A percentile compares a stretch with the other conserved stretches of the same genome.
These are phyloP conservation scores for Trifolium pratense DNA, from an alignment of 306 rosid species.

Conservation along the genomic window DNA sequence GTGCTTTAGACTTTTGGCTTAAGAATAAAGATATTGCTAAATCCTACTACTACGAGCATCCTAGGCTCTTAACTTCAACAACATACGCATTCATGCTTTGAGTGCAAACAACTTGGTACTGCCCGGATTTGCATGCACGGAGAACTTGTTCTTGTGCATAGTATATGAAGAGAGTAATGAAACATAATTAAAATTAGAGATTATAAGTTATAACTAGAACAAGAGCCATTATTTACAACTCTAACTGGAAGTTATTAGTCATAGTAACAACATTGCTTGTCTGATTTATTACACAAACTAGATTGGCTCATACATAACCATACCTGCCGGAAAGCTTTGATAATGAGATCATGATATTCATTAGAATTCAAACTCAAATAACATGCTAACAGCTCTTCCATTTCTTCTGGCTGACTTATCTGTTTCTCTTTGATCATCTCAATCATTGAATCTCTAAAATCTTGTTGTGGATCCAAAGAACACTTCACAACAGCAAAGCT, in stretches of 20 bases:
- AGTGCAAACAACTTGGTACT: conserved; percentile 14
- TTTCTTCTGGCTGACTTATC: conserved; percentile 69
- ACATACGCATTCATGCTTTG: conserved; percentile 22
- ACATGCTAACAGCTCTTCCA: conserved; percentile 90
- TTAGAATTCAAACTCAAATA: conserved; percentile 85
- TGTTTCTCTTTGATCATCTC: conserved; percentile 89
- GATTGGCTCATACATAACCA: conserved; percentile 68
- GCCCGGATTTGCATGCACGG: conserved; percentile 13
- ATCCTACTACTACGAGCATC: neutral
- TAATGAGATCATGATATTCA: conserved; percentile 80
- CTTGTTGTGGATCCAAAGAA: conserved; percentile 75
- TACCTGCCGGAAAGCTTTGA: conserved; percentile 79
- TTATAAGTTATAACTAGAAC: conserved; percentile 9
- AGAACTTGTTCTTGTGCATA: conserved; percentile 17
- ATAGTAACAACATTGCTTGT: conserved; percentile 47
- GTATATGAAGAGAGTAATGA: conserved; percentile 20
- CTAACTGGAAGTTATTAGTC: conserved; percentile 46
- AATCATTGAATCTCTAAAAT: conserved; percentile 92
- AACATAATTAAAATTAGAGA: conserved; percentile 20
- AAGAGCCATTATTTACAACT: conserved; percentile 41
- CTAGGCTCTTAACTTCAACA: conserved; percentile 18
- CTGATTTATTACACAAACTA: conserved; percentile 45
- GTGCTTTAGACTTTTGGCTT: conserved; percentile 17
- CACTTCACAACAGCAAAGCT: conserved; percentile 88
- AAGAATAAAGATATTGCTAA: conserved; percentile 10